A percentile compares a stretch with the other conserved stretches of the same genome.
Conservation (phyloP, 2,329 filamentous ascomycete species). For the Tolypocladium nubicola region DNA sequence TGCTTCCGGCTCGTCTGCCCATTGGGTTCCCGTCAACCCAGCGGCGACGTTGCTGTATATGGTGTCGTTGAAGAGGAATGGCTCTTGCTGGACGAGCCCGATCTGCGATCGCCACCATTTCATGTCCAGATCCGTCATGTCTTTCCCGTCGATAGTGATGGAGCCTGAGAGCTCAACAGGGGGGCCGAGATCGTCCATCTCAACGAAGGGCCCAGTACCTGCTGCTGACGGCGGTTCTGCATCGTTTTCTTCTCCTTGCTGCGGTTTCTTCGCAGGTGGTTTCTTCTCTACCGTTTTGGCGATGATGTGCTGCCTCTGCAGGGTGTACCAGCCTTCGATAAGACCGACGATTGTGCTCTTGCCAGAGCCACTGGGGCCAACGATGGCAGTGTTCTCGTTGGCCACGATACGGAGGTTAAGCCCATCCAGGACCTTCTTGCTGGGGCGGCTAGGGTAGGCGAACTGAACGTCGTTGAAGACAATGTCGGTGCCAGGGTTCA, state of each 20-base stretch:
- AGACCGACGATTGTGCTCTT: constrained; percentile 67
- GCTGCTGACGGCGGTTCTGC: constrained; percentile 8
- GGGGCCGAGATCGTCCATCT: constrained; percentile 22
- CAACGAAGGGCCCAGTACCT: too few relatives aligned
- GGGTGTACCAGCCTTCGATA: constrained; percentile 61
- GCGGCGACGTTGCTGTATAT: constrained; percentile 53
- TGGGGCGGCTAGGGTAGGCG: constrained; percentile 57
- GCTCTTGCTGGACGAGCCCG: constrained; percentile 57
- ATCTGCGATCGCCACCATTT: constrained; percentile 55
- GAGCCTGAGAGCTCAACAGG: constrained; percentile 31
- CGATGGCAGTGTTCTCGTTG: constrained; percentile 62
- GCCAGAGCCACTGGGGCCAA: constrained; percentile 61
- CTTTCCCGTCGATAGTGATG: constrained; percentile 41
- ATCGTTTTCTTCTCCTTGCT: constrained; percentile 19
- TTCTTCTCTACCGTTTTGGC: constrained; percentile 35
- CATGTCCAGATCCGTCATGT: constrained; percentile 47
- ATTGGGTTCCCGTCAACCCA: constrained; percentile 42
- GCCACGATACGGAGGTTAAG: constrained; percentile 47
- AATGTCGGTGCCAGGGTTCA: constrained; percentile 18
- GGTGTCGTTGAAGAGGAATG: constrained; percentile 56
- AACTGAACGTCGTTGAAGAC: constrained; percentile 56
- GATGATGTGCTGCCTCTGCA: constrained; percentile 40
- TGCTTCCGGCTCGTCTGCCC: constrained; percentile 40
- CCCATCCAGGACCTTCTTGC: constrained; percentile 51
- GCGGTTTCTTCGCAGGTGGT: constrained; percentile 24